These are phyloP conservation scores for Hibiscus trionum DNA, from an alignment of 345 rosid species.

Conservation along the genomic window DNA sequence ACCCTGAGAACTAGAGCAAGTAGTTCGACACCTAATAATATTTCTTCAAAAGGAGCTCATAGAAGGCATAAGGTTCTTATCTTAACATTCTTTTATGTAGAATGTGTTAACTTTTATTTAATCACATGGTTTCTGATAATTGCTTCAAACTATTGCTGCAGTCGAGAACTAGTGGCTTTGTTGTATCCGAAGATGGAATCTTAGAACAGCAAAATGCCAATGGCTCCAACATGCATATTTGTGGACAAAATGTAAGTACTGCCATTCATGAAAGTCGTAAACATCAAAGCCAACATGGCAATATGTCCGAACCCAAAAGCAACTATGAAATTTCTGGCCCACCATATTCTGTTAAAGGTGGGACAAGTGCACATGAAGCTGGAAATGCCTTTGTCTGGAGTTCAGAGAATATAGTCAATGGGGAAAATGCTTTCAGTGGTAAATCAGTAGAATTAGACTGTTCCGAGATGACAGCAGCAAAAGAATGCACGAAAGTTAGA, in stretches of 20 bases:
- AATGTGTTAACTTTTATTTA: not conserved
- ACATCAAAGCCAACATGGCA: conserved; percentile 20
- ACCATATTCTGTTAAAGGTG: conserved; percentile 20
- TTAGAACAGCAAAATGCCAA: conserved; percentile 27
- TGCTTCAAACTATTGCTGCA: conserved; percentile 19
- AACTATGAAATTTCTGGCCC: conserved; percentile 23
- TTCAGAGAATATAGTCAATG: conserved; percentile 10
- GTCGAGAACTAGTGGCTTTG: conserved; percentile 29
- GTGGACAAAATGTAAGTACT: conserved; percentile 28
- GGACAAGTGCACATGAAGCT: conserved; percentile 17
- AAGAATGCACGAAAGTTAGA: conserved; percentile 19
- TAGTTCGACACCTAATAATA: conserved; percentile 14
- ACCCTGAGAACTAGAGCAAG: conserved; percentile 19
- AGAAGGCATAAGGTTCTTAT: conserved; percentile 40
- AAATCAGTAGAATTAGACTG: conserved; percentile 13
- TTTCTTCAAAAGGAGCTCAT: conserved; percentile 26
- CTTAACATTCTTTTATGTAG: not conserved
- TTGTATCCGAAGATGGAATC: conserved; percentile 30
- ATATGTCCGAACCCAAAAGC: conserved; percentile 28
- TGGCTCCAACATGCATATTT: conserved; percentile 20
- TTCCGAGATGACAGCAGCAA: conserved; percentile 6
- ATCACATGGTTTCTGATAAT: conserved; percentile 9
- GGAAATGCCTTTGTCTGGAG: conserved; percentile 8
- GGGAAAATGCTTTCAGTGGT: conserved; percentile 8
- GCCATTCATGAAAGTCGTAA: conserved; percentile 24